phyloP scores from a whole-genome alignment of 805 yeast genomes.

The Nakazawaea populi region DNA sequence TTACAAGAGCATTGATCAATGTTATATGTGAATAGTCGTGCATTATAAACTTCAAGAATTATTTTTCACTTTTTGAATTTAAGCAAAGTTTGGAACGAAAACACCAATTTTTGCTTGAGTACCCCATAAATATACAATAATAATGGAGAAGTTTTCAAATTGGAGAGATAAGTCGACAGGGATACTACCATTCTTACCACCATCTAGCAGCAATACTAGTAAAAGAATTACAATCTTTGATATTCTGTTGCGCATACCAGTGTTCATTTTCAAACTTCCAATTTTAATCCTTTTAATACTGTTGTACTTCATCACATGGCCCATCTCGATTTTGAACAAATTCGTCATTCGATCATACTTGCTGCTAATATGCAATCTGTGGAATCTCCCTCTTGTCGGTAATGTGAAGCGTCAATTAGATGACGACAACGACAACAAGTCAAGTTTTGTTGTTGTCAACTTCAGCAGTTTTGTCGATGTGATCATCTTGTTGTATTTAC shows the following conservation, averaged over 20 bases:
- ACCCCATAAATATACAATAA: background rate
- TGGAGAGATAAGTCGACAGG: constrained; percentile 93
- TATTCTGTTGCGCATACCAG: constrained; percentile 12
- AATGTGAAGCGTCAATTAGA: no score
- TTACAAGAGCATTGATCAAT: no score
- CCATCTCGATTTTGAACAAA: constrained; percentile 13
- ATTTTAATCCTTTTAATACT: constrained; percentile 19
- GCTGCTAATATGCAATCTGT: constrained; percentile 27
- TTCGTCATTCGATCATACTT: constrained; percentile 16
- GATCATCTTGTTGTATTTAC: constrained; percentile 23
- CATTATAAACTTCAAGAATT: no score
- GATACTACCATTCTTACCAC: constrained; percentile 82
- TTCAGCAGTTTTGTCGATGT: constrained; percentile 57
- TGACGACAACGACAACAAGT: no score
- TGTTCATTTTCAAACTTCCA: constrained; percentile 22
- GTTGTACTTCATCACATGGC: constrained; percentile 15
- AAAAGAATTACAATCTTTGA: background rate
- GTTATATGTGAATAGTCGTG: no score
- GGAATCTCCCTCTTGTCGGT: constrained; percentile 13
- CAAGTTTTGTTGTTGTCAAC: constrained; percentile 42
- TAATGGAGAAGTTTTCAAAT: constrained; percentile 76
- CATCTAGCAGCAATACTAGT: constrained; percentile 15
- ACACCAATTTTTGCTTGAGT: background rate
- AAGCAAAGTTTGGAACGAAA: no score
- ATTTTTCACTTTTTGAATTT: no score